phyloP scores from a whole-genome alignment of 176 grass and related monocot genomes.

The Oryza glaberrima region DNA sequence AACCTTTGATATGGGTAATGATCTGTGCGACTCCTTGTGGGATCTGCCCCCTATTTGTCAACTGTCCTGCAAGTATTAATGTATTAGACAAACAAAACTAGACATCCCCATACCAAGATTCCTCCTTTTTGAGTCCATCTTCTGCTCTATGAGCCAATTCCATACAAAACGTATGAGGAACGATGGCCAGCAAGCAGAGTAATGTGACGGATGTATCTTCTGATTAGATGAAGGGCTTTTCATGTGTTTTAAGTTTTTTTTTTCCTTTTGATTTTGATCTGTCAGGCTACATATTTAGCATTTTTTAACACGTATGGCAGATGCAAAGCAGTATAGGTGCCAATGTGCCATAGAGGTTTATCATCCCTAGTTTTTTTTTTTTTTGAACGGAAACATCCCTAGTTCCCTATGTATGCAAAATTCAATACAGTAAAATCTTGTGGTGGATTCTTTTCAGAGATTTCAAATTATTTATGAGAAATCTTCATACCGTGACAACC shows the following conservation, averaged over 20 bases:
- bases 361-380: not conserved
- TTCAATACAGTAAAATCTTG: not conserved
- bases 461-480: not conserved
- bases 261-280: constrained; percentile 1
- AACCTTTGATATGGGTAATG: constrained; percentile 36
- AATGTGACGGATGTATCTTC: constrained; percentile 27
- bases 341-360: not conserved
- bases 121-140: constrained; percentile 32
- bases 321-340: not conserved
- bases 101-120: constrained; percentile 1
- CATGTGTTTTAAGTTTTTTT: not conserved
- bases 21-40: constrained; percentile 60
- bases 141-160: constrained; percentile 55
- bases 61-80: constrained; percentile 52
- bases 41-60: constrained; percentile 64
- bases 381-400: not conserved
- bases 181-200: constrained; percentile 44
- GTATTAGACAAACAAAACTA: constrained; percentile 43
- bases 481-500: not conserved
- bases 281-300: constrained; percentile 3
- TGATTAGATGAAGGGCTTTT: constrained; percentile 24
- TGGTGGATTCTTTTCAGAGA: not conserved
- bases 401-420: too few species aligned
- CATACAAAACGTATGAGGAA: constrained; percentile 54
- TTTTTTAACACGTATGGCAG: not conserved